Base-by-base conservation (phyloP, 1,284 basidiomycete species). In the Apiotrichum brassicae region DNA sequence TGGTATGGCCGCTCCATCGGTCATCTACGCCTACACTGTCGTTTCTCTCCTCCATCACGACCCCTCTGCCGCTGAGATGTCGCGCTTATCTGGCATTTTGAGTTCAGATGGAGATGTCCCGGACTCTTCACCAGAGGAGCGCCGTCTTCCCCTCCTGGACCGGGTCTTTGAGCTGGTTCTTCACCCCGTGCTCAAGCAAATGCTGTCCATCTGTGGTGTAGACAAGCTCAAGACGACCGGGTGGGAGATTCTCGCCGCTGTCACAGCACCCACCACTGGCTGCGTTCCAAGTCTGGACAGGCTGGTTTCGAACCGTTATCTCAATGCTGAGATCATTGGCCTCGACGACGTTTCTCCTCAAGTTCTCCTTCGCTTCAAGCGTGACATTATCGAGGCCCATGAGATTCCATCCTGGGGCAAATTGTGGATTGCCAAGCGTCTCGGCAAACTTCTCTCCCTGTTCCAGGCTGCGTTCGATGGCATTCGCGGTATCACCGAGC, bases 21-120 rank as follows among this genome's bases (percentile, higher is more conserved):
- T 72, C 23, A 48, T 70, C 14, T 75, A 70, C 53, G 70, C 70
- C 4, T 66, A 66, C 44, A 59, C 65, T 4, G 65, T 67, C 12
- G 61, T 63, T 28, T 64, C 64, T 0, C 41, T 68, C 16, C 46
- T 47, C 25, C 65, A 66, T 50, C 55, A 64, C 26, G 68, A 70
- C 14, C 60, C 58, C 23, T 59, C 68, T 0, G 62, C 64, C 2
- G 60, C 61, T 26, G 64, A 66, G 30, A 44, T 61, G 33, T 51
- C 51, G 4, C 51, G 57, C 3, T 43, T 64, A 4, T 57, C 66
- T 1, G 65, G 64, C 12, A 36, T 66, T 16, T 66, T 62, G 14
- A 65, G 65, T 16, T 65, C 68, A 4, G 65, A 67, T 37, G 65
- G 61, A 12, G 40, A 52, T 1, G 33, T 55, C 4, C 47, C 56